Base-by-base conservation (phyloP, 495 filamentous ascomycete species). In the Penicillium coprophilum region DNA sequence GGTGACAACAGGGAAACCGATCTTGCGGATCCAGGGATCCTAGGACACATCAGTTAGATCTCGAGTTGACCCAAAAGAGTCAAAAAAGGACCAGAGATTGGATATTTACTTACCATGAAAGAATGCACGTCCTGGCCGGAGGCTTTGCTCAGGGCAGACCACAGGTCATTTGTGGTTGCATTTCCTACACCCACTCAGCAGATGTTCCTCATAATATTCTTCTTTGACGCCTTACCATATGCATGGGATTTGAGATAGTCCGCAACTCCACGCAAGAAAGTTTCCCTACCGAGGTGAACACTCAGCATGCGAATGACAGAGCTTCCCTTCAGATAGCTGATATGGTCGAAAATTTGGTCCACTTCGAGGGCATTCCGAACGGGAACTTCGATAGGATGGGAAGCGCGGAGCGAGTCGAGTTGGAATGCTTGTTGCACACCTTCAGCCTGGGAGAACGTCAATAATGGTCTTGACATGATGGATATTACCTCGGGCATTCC, bases 241-340 rank as follows among this genome's bases (percentile, higher is more conserved):
- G 85, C 83, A 67, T 97, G 88, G 27, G 84, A 80, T 71, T 93
- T 91, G 32, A 98, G 81, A 72, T 98, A 98, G 47, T 84, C 82
- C 2, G 89, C 85, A 43, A 98, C 91, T 40, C 94, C 94, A 59
- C 86, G 81, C 36, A 98, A 79, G 80, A 98, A 98, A 2, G 81
- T 87, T 65, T 96, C 81, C 36, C 86, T 84, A 13, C 90, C 90
- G 27, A 98, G 85, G 68, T 97, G 87, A 52, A 84, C 82, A 46
- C 89, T 90, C 55, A 98, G 73, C 94, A 97, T 97, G 61, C 94
- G 85, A 67, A 98, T 94, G 49, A 93, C 88, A 24, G 91, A 94
- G 72, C 90, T 94, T 43, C 94, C 94, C 72, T 98, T 98, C 44
- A 91, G 79, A 69, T 98, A 98, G 71, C 89, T 94, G 70, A 97